phyloP scores from a whole-genome alignment of 2,329 filamentous ascomycete genomes.

The Xylariaceae sp. region DNA sequence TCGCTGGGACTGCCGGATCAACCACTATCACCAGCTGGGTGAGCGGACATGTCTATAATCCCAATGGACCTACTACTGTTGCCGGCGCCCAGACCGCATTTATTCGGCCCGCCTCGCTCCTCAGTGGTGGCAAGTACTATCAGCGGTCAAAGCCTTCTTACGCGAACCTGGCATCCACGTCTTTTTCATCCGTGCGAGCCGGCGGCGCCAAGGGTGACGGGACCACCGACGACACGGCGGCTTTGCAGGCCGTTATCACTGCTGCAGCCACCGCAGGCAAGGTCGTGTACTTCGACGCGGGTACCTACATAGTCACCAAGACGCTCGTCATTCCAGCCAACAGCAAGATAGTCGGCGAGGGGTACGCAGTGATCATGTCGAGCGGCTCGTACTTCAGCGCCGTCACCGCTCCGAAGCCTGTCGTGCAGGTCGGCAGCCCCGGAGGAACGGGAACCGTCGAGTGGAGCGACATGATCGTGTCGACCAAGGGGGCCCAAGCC shows the following conservation, averaged over 20 bases:
- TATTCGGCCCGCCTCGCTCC: conserved; percentile 59
- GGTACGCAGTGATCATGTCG: conserved; percentile 59
- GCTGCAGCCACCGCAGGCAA: conserved; percentile 57
- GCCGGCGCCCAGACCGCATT: conserved; percentile 54
- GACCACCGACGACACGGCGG: conserved; percentile 73
- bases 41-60: conserved; percentile 69
- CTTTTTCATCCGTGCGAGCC: conserved; percentile 72
- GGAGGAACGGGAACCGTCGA: conserved; percentile 66
- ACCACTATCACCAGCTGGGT: conserved; percentile 62
- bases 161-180: conserved; percentile 58
- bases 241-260: conserved; percentile 71
- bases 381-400: conserved; percentile 57
- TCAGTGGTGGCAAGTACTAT: conserved; percentile 64
- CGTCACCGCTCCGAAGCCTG: conserved; percentile 56
- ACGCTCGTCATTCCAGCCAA: conserved; percentile 58
- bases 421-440: conserved; percentile 61
- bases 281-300: conserved; percentile 67
- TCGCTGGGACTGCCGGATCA: conserved; percentile 58
- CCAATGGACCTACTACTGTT: conserved; percentile 52
- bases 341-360: conserved; percentile 65
- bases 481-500: conserved; percentile 61
- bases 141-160: conserved; percentile 82
- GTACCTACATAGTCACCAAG: conserved; percentile 64
- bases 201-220: conserved; percentile 76
- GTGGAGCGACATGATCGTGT: conserved; percentile 68